A percentile compares a stretch with the other conserved stretches of the same genome.
Conservation (phyloP, 805 yeast species). For the Wickerhamomyces queroliae region DNA sequence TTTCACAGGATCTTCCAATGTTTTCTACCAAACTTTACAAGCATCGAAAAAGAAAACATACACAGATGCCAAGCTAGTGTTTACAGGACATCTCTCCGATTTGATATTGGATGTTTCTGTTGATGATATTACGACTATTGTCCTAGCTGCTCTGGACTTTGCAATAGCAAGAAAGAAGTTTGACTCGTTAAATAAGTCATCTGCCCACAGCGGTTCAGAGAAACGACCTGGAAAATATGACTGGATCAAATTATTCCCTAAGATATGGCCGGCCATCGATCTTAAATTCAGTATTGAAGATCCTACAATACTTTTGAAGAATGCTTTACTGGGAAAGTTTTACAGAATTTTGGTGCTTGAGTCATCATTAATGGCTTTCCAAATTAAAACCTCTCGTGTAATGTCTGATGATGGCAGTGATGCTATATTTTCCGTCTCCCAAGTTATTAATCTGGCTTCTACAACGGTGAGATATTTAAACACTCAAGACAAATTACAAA, state of each 20-base stretch:
- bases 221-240: not conserved
- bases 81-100: conserved; percentile 36
- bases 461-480: conserved; percentile 12
- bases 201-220: conserved; percentile 2
- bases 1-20: conserved; percentile 33
- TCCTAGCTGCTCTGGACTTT: conserved; percentile 18
- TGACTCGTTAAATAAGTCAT: not conserved
- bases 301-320: conserved; percentile 28
- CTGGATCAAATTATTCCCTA: conserved; percentile 5
- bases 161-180: conserved; percentile 5
- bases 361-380: conserved; percentile 18
- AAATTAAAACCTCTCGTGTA: conserved; percentile 8
- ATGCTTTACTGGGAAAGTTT: conserved; percentile 23
- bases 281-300: conserved; percentile 34
- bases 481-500: conserved; percentile 7
- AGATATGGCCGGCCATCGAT: conserved; percentile 28
- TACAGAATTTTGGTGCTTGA: conserved; percentile 24
- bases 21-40: conserved; percentile 28
- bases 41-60: conserved; percentile 15
- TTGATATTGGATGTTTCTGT: conserved; percentile 39
- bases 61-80: conserved; percentile 27
- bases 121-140: conserved; percentile 30
- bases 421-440: conserved; percentile 9
- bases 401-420: conserved; percentile 21
- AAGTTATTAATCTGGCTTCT: conserved; percentile 12